Evolutionary conservation across 2,329 filamentous ascomycete genomes (phyloP).

Genomic region (Colletotrichum phormii): DNA sequence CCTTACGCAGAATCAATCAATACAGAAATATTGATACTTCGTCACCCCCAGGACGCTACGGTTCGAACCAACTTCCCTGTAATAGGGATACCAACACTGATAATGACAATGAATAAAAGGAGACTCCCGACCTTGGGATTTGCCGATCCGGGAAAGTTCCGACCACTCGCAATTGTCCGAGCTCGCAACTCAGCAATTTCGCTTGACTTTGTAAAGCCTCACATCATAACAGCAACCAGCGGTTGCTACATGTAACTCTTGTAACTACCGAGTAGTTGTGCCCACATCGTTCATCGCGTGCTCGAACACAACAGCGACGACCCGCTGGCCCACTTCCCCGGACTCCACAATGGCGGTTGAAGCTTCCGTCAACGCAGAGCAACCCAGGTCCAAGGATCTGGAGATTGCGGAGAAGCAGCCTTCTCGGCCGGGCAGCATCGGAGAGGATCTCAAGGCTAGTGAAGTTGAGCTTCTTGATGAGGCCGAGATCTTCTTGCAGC

Average conservation of each 20-base stretch:
- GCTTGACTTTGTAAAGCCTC: not conserved
- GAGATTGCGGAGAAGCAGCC: constrained; percentile 27
- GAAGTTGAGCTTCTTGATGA: constrained; percentile 54
- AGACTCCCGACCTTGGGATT: not conserved
- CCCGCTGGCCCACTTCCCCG: constrained; percentile 14
- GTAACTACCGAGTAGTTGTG: not conserved
- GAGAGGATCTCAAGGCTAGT: constrained; percentile 13
- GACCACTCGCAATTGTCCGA: not conserved
- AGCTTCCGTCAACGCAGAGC: constrained; percentile 8
- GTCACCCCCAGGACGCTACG: no score
- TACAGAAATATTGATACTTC: no score
- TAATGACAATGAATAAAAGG: constrained; percentile 16
- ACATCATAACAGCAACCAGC: not conserved
- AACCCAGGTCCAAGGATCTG: constrained; percentile 13
- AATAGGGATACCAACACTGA: no score
- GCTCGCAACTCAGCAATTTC: not conserved
- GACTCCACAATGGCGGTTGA: constrained; percentile 26
- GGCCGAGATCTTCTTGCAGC: constrained; percentile 59
- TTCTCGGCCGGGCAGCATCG: constrained; percentile 2
- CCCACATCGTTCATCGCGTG: constrained; percentile 9
- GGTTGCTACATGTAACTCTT: not conserved
- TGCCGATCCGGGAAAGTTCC: not conserved
- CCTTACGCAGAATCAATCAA: no score
- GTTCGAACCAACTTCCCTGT: no score
- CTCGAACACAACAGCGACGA: not conserved